Percentiles rank a stretch among this genome's conserved stretches.
phyloP scores from a whole-genome alignment of 345 rosid species.

The Populus alba region DNA sequence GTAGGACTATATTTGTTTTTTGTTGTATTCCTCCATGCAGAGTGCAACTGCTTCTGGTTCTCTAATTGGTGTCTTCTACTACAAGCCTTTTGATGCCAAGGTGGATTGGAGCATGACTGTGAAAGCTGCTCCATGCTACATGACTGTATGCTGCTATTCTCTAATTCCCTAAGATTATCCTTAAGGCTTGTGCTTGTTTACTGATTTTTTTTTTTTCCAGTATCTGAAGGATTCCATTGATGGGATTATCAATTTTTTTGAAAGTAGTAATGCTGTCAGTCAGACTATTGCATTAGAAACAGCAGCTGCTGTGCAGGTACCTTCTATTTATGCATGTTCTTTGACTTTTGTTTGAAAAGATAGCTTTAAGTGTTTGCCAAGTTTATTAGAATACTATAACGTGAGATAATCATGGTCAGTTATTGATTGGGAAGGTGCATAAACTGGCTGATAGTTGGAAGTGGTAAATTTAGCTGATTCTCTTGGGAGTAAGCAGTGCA shows the following conservation, averaged over 20 bases:
- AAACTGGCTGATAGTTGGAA: not conserved
- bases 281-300: slow-evolving; percentile 92
- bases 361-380: not conserved
- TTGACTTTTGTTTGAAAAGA: not conserved
- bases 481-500: not conserved
- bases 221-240: slow-evolving; percentile 84
- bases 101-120: slow-evolving; percentile 97
- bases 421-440: not conserved
- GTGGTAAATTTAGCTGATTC: not conserved
- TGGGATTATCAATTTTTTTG: slow-evolving; percentile 76
- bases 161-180: not conserved
- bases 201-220: slow-evolving; percentile 45
- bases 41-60: slow-evolving; percentile 79
- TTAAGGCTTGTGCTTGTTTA: slow-evolving; percentile 4
- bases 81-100: slow-evolving; percentile 90
- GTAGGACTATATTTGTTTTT: slow-evolving; percentile 16
- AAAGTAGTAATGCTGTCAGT: slow-evolving; percentile 73
- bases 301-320: slow-evolving; percentile 97
- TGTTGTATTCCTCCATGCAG: slow-evolving; percentile 43
- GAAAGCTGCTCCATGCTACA: slow-evolving; percentile 95
- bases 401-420: not conserved
- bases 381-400: not conserved
- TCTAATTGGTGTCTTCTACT: slow-evolving; percentile 73
- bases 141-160: slow-evolving; percentile 61
- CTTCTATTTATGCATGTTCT: slow-evolving; percentile 1